Percentiles rank a stretch among this genome's conserved stretches.
Evolutionary conservation across 169 alveolate species (phyloP).

Genomic region (Plasmodium sp.): DNA sequence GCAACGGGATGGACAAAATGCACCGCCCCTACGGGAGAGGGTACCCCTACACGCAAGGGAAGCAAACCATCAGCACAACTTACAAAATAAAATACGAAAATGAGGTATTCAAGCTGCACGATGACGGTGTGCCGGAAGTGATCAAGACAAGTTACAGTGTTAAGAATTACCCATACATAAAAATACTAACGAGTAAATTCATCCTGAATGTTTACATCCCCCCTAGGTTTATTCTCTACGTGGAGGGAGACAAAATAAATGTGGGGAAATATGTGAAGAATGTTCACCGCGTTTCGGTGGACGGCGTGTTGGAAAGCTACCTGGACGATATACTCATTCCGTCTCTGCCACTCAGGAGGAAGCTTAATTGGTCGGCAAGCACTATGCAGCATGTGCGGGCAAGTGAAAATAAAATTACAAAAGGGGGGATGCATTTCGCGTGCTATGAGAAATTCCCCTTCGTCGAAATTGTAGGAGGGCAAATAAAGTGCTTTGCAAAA

Average conservation of each 20-base stretch:
- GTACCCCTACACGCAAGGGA: background rate
- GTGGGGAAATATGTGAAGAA: slow-evolving; percentile 68
- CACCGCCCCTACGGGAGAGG: background rate
- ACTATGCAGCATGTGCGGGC: background rate
- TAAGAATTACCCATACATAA: slow-evolving; percentile 80
- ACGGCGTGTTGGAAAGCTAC: slow-evolving; percentile 80
- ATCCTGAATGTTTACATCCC: slow-evolving; percentile 86
- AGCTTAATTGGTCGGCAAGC: background rate
- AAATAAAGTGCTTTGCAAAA: slow-evolving; percentile 73
- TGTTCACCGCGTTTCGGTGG: slow-evolving; percentile 78
- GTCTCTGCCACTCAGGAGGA: slow-evolving; percentile 77
- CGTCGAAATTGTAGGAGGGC: slow-evolving; percentile 62
- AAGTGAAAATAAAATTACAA: slow-evolving; percentile 24
- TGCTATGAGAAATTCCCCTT: slow-evolving; percentile 69
- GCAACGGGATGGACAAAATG: background rate
- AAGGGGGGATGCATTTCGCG: slow-evolving; percentile 45
- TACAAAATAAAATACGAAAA: slow-evolving; percentile 30
- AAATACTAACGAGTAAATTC: slow-evolving; percentile 80
- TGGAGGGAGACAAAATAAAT: slow-evolving; percentile 84
- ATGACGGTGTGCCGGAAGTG: slow-evolving; percentile 84
- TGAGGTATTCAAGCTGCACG: slow-evolving; percentile 36
- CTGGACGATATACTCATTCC: slow-evolving; percentile 81
- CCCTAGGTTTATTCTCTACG: slow-evolving; percentile 85
- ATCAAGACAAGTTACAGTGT: slow-evolving; percentile 79
- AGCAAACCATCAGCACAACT: background rate